A percentile compares a stretch with the other conserved stretches of the same genome.
Evolutionary conservation across 495 filamentous ascomycete genomes (phyloP).

Genomic region (Aspergillus panamensis): DNA sequence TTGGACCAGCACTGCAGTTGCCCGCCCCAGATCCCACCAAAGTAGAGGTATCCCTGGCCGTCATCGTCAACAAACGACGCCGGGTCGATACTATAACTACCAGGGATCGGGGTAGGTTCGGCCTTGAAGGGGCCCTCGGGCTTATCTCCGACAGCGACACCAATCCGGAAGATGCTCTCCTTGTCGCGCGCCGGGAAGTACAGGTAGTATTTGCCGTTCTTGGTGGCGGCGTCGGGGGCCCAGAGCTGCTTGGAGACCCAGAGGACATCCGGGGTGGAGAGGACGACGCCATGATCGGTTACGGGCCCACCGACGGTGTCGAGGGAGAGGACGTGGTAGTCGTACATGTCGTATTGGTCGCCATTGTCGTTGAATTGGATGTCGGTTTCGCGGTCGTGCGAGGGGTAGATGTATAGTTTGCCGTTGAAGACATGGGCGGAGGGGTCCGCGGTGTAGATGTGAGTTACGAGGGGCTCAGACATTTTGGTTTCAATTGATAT

Average conservation of each 20-base stretch:
- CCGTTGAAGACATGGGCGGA: conserved; percentile 49
- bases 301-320: conserved; percentile 34
- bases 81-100: conserved; percentile 49
- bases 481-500: conserved; percentile 10
- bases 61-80: conserved; percentile 50
- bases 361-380: conserved; percentile 70
- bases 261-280: conserved; percentile 36
- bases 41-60: conserved; percentile 48
- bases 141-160: conserved; percentile 40
- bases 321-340: conserved; percentile 52
- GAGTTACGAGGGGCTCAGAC: conserved; percentile 52
- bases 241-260: conserved; percentile 48
- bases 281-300: conserved; percentile 43
- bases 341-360: conserved; percentile 75
- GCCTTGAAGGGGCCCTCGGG: conserved; percentile 48
- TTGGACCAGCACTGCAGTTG: conserved; percentile 57
- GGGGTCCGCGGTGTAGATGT: conserved; percentile 62
- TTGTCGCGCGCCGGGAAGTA: conserved; percentile 49
- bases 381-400: conserved; percentile 41
- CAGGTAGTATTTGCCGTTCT: conserved; percentile 49
- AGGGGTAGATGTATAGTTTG: conserved; percentile 50
- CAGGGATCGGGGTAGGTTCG: conserved; percentile 33
- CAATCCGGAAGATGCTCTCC: conserved; percentile 59
- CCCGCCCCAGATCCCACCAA: conserved; percentile 64
- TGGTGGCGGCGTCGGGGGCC: conserved; percentile 46